These are phyloP conservation scores for Eucalyptus sideroxylon DNA, from an alignment of 345 rosid species.

Conservation along the genomic window DNA sequence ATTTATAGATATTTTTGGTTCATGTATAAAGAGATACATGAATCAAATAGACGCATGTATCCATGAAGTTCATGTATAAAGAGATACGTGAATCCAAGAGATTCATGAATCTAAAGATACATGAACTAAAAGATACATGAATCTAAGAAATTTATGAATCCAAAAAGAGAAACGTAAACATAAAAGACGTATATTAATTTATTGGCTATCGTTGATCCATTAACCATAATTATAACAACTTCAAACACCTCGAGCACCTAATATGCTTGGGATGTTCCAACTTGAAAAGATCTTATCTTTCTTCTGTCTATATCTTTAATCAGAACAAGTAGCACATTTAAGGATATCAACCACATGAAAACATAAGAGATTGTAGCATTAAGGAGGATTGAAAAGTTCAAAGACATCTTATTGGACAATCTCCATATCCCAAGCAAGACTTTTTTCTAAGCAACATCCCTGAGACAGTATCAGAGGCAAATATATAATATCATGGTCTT, in stretches of 20 bases:
- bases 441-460: slow-evolving; percentile 39
- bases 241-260: background rate
- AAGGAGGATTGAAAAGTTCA: background rate
- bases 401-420: slow-evolving; percentile 47
- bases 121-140: too few species aligned
- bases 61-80: too few species aligned
- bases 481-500: background rate
- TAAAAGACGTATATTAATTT: too few species aligned
- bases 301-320: background rate
- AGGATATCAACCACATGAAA: background rate
- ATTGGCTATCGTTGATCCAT: too few species aligned
- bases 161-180: too few species aligned
- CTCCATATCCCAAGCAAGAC: slow-evolving; percentile 86
- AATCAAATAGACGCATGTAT: too few species aligned
- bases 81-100: too few species aligned
- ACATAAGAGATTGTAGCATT: background rate
- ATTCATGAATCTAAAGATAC: too few species aligned
- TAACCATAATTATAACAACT: background rate
- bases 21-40: too few species aligned
- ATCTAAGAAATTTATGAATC: too few species aligned
- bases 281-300: background rate
- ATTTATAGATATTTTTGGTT: too few species aligned
- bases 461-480: background rate
- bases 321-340: background rate
- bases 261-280: background rate